A percentile compares a stretch with the other conserved stretches of the same genome.
phyloP scores from a whole-genome alignment of 495 filamentous ascomycete genomes.

The Collariella sp. region DNA sequence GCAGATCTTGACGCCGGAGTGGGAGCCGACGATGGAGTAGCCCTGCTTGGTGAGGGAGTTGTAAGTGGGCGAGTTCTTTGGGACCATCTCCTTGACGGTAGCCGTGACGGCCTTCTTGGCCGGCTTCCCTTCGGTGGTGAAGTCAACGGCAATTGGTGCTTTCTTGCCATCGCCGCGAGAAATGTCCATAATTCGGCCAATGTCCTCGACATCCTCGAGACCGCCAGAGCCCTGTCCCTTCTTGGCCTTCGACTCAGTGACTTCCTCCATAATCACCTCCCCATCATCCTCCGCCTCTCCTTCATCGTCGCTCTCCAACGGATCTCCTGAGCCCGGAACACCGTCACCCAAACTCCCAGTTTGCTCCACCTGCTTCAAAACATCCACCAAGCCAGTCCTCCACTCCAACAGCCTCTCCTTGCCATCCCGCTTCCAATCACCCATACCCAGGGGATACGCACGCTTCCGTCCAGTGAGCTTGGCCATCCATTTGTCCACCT shows the following conservation, averaged over 20 bases:
- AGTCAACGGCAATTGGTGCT: slow-evolving; percentile 69
- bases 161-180: slow-evolving; percentile 28
- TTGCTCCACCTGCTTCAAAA: slow-evolving; percentile 50
- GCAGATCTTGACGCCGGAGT: slow-evolving; percentile 95
- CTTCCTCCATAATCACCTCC: slow-evolving; percentile 44
- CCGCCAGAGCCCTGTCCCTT: slow-evolving; percentile 39
- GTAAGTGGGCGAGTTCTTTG: slow-evolving; percentile 79
- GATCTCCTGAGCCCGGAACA: slow-evolving; percentile 69
- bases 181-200: slow-evolving; percentile 54
- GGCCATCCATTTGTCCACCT: slow-evolving; percentile 92
- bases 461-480: slow-evolving; percentile 71
- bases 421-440: slow-evolving; percentile 70
- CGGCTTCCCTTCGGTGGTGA: slow-evolving; percentile 56
- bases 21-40: slow-evolving; percentile 87
- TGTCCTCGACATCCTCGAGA: slow-evolving; percentile 76
- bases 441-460: slow-evolving; percentile 78
- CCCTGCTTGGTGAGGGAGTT: slow-evolving; percentile 87
- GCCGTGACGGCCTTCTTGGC: slow-evolving; percentile 39
- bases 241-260: slow-evolving; percentile 22
- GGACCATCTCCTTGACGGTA: slow-evolving; percentile 81
- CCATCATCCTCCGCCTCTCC: slow-evolving; percentile 49
- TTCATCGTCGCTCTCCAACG: slow-evolving; percentile 76
- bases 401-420: slow-evolving; percentile 61
- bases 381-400: slow-evolving; percentile 63
- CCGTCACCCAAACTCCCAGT: slow-evolving; percentile 70